phyloP scores from a whole-genome alignment of 208 protist genomes.

The Histomonas meleagridis region DNA sequence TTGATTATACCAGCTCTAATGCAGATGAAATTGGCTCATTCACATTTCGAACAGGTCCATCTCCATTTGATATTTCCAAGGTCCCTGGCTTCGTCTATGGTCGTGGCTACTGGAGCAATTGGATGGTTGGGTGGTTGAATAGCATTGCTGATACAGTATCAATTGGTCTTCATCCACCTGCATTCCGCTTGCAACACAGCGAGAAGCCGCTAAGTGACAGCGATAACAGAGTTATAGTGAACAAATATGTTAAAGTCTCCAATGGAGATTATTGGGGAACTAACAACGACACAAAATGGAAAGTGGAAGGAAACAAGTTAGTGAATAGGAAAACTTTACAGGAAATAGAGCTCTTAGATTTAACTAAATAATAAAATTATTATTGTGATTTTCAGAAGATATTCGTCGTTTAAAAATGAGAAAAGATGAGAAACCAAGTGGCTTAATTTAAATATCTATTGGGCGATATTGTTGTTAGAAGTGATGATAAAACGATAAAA shows the following conservation, averaged over 20 bases:
- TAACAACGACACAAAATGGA: constrained; percentile 9
- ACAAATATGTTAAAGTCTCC: neutral
- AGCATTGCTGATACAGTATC: neutral
- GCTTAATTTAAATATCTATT: too few relatives aligned
- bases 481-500: too few relatives aligned
- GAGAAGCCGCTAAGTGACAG: neutral
- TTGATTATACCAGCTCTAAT: too few relatives aligned
- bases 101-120: neutral
- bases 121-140: constrained; percentile 1
- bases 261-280: neutral
- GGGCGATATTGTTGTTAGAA: too few relatives aligned
- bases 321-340: too few relatives aligned
- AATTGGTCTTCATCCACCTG: neutral
- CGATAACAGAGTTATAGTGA: neutral
- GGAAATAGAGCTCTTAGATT: too few relatives aligned
- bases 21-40: too few relatives aligned
- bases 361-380: too few relatives aligned
- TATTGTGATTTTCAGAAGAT: too few relatives aligned
- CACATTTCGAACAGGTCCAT: neutral
- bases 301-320: neutral
- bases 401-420: too few relatives aligned
- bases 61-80: neutral
- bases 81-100: neutral
- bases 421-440: too few relatives aligned
- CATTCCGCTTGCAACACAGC: neutral